Conservation (phyloP, 2,329 filamentous ascomycete genomes). For the Nectriaceae sp. region DNA sequence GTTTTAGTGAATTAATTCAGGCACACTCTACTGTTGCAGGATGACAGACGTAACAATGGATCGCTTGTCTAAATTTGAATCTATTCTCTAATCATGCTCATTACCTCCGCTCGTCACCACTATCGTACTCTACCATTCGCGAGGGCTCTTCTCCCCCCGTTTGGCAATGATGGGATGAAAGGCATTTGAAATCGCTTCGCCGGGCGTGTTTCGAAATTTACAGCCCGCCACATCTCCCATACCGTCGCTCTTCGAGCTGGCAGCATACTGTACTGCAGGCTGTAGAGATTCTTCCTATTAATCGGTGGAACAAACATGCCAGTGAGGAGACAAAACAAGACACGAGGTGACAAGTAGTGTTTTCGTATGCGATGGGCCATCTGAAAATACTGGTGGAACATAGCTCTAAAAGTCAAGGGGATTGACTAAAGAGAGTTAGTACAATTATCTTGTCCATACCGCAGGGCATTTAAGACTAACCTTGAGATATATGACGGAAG, state of each 20-base stretch:
- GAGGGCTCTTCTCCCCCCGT: slow-evolving; percentile 31
- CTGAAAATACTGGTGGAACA: slow-evolving; percentile 97
- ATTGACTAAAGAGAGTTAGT: slow-evolving; percentile 62
- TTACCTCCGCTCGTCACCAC: background rate
- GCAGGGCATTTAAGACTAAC: slow-evolving; percentile 46
- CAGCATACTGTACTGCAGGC: slow-evolving; percentile 96
- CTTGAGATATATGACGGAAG: slow-evolving; percentile 85
- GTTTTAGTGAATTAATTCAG: too few species aligned
- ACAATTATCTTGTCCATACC: background rate
- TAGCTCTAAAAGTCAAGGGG: slow-evolving; percentile 84
- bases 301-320: slow-evolving; percentile 95
- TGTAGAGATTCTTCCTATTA: slow-evolving; percentile 91
- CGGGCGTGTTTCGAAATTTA: slow-evolving; percentile 55
- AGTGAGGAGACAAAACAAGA: slow-evolving; percentile 84
- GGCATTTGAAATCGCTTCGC: slow-evolving; percentile 44
- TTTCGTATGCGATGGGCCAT: slow-evolving; percentile 89
- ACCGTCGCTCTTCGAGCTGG: slow-evolving; percentile 80
- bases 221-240: slow-evolving; percentile 78
- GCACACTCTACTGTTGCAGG: too few species aligned
- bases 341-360: slow-evolving; percentile 88
- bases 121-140: slow-evolving; percentile 32
- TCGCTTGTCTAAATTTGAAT: slow-evolving; percentile 11
- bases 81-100: slow-evolving; percentile 5
- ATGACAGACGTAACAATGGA: too few species aligned
- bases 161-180: slow-evolving; percentile 34